Conservation (phyloP, 2,329 filamentous ascomycete species). For the Colletotrichum tropicicola region DNA sequence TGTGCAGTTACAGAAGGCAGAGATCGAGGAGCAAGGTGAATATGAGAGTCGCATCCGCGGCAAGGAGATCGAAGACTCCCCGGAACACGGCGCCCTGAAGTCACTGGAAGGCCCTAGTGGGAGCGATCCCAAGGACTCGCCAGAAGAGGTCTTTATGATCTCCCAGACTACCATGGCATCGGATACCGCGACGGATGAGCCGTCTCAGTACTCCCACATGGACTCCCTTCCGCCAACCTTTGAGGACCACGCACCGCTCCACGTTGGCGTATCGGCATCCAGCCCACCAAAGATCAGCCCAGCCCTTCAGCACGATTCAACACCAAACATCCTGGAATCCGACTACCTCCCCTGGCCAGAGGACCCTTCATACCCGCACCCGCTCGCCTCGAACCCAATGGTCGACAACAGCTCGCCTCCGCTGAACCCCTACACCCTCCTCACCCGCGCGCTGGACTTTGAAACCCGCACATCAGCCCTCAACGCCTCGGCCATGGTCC, state of each 20-base stretch:
- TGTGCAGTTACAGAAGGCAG: slow-evolving; percentile 35
- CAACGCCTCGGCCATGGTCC: slow-evolving; percentile 68
- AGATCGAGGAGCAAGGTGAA: slow-evolving; percentile 41
- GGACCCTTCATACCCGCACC: slow-evolving; percentile 65
- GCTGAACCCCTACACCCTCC: slow-evolving; percentile 63
- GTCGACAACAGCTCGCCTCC: slow-evolving; percentile 40
- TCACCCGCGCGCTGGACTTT: slow-evolving; percentile 63
- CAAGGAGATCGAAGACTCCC: slow-evolving; percentile 41
- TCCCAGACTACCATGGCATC: slow-evolving; percentile 53
- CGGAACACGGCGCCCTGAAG: slow-evolving; percentile 17
- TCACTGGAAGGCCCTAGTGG: background rate
- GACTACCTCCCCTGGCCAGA: slow-evolving; percentile 68
- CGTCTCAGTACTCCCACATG: slow-evolving; percentile 18
- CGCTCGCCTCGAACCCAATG: slow-evolving; percentile 35
- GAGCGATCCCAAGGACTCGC: slow-evolving; percentile 37
- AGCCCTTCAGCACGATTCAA: slow-evolving; percentile 47
- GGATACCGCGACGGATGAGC: slow-evolving; percentile 42
- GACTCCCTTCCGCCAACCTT: slow-evolving; percentile 12
- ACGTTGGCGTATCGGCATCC: slow-evolving; percentile 20
- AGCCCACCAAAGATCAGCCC: slow-evolving; percentile 38
- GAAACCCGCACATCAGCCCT: slow-evolving; percentile 65
- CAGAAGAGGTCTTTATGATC: slow-evolving; percentile 52
- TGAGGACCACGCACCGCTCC: slow-evolving; percentile 28
- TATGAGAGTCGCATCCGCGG: slow-evolving; percentile 58
- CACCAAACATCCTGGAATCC: slow-evolving; percentile 58